phyloP scores from a whole-genome alignment of 805 yeast species.

The Alloascoidea africana region DNA sequence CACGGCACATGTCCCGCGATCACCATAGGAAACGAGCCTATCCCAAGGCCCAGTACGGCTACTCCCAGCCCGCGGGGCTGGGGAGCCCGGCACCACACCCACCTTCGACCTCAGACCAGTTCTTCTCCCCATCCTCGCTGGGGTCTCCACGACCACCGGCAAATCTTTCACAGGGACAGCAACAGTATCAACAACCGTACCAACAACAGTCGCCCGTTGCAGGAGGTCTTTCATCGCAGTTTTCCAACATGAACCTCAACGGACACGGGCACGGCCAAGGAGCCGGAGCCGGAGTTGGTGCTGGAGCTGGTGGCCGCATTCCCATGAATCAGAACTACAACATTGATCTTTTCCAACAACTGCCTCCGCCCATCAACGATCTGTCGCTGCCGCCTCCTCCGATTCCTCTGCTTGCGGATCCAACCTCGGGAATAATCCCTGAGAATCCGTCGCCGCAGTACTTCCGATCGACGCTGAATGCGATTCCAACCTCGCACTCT shows the following conservation, averaged over 20 bases:
- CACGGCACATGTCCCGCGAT: neutral
- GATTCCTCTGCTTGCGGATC: conserved; percentile 43
- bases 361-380: conserved; percentile 85
- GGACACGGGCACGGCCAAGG: conserved; percentile 7
- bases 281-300: conserved; percentile 22
- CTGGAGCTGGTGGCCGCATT: conserved; percentile 2
- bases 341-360: conserved; percentile 66
- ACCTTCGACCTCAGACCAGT: conserved; percentile 3
- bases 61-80: neutral
- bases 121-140: conserved; percentile 4
- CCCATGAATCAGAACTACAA: conserved; percentile 75
- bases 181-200: too few relatives aligned
- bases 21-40: conserved; percentile 1
- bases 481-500: conserved; percentile 59
- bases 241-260: conserved; percentile 8
- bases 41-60: neutral
- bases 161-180: too few relatives aligned
- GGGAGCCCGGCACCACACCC: neutral
- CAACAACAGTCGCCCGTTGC: conserved; percentile 13
- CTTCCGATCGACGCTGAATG: conserved; percentile 80
- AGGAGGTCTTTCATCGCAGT: too few relatives aligned
- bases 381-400: conserved; percentile 90
- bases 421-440: conserved; percentile 37
- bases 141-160: too few relatives aligned
- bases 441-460: conserved; percentile 59